Base-by-base conservation (phyloP, 2,329 filamentous ascomycete genomes). In the Sporothrix globosa region DNA sequence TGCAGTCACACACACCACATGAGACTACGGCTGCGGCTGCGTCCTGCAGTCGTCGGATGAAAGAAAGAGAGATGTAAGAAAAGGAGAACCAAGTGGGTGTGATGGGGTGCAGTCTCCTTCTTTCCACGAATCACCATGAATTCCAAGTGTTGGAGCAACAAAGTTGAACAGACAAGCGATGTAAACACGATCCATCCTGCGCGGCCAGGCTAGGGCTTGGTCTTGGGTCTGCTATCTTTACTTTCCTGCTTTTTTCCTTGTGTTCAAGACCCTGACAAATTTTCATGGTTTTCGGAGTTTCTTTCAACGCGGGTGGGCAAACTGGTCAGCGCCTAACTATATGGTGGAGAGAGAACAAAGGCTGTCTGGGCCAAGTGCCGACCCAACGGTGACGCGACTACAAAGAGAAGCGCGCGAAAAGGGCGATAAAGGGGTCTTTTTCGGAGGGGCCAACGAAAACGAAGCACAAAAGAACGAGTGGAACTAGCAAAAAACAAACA, bases 311-410 rank as follows among this genome's bases (percentile, higher is more conserved):
- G 41, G 27, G 63, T 19, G 44, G 48, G 50, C 44, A 48, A 60
- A 68, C 50, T 30, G 52, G 67, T 44, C 66, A 67, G 66, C 56
- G 46, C 44, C 46, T 41, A 69, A 39, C 6, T 9, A 11, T 17
- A 65, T 17, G 69, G 72, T 72, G 72, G 72, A 70, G 70, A 50
- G 34, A 66, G 46, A 72, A 72, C 72, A 72, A 72, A 73, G 70
- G 54, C 67, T 69, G 70, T 72, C 69, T 52, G 58, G 71, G 67
- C 52, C 66, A 70, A 71, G 72, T 69, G 72, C 70, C 70, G 68
- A 72, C 39, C 72, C 70, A 73, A 70, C 72, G 65, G 65, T 67
- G 68, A 46, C 67, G 21, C 39, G 67, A 48, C 67, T 58, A 60
- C 65, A 30, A 54, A 41, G 68, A 71, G 56, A 58, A 69, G 68